phyloP scores from a whole-genome alignment of 139 green algal genomes.

The Tetradesmus obliquus region DNA sequence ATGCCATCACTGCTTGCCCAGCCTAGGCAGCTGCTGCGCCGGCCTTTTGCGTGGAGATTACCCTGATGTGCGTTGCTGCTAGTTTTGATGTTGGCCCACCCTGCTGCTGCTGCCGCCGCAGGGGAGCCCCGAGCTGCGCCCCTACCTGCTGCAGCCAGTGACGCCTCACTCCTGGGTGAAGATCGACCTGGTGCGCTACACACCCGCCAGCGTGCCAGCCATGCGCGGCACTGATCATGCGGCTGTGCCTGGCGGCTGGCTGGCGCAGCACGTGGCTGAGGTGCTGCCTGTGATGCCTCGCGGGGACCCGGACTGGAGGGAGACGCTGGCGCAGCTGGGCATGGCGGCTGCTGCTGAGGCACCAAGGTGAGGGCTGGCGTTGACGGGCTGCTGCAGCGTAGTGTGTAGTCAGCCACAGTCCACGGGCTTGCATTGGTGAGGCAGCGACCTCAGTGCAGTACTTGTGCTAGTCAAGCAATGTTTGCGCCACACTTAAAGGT shows the following conservation, averaged over 20 bases:
- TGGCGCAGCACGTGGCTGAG: not conserved
- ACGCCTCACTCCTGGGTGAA: not conserved
- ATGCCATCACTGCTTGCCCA: not conserved
- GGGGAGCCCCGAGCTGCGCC: not conserved
- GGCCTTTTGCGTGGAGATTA: not conserved
- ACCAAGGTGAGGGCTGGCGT: not conserved
- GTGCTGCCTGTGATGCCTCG: conserved; percentile 12
- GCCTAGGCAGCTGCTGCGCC: not conserved
- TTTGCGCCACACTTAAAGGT: not conserved
- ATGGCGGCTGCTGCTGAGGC: not conserved
- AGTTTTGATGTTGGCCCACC: not conserved
- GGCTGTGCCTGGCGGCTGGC: not conserved
- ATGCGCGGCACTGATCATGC: not conserved
- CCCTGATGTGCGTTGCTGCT: not conserved
- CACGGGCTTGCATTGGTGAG: no score
- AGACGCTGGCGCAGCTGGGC: not conserved
- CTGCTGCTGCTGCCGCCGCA: not conserved
- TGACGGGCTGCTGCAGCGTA: no score
- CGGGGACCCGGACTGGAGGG: not conserved
- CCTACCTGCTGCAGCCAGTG: conserved; percentile 6
- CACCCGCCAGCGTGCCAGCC: not conserved
- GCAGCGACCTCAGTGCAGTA: no score
- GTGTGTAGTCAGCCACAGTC: no score
- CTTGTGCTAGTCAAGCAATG: not conserved
- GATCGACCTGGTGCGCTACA: conserved; percentile 24